Evolutionary conservation across 768 basidiomycete genomes (phyloP).

Genomic region (Fomitopsis serialis): DNA sequence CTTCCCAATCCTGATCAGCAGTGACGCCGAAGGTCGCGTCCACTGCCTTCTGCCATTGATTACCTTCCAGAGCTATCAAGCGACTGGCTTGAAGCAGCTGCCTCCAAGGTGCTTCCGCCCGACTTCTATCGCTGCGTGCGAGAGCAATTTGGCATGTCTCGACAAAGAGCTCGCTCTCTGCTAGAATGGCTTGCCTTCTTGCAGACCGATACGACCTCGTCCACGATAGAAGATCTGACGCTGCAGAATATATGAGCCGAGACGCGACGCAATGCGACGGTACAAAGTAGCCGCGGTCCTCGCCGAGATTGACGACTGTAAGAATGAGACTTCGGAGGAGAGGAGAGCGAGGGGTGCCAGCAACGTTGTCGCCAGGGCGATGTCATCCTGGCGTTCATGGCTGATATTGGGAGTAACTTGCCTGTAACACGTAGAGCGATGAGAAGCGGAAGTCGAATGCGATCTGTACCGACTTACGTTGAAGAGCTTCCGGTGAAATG

Average conservation of each 20-base stretch:
- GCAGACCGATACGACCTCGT: slow-evolving; percentile 46
- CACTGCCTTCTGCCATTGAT: slow-evolving; percentile 42
- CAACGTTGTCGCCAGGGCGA: slow-evolving; percentile 64
- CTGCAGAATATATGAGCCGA: slow-evolving; percentile 78
- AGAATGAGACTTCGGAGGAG: slow-evolving; percentile 70
- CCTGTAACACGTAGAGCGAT: background rate
- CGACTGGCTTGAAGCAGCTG: slow-evolving; percentile 65
- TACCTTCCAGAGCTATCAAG: slow-evolving; percentile 57
- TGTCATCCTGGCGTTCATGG: slow-evolving; percentile 23
- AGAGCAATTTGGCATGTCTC: slow-evolving; percentile 69
- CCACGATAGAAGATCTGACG: slow-evolving; percentile 79
- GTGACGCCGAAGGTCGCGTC: slow-evolving; percentile 41
- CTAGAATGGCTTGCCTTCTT: slow-evolving; percentile 58
- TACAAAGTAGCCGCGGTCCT: slow-evolving; percentile 59
- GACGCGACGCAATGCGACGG: slow-evolving; percentile 60
- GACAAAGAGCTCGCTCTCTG: slow-evolving; percentile 80
- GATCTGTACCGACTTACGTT: slow-evolving; percentile 27
- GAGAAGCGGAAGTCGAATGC: background rate
- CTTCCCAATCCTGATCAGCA: slow-evolving; percentile 45
- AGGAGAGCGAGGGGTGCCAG: slow-evolving; percentile 73
- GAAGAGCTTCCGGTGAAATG: slow-evolving; percentile 56
- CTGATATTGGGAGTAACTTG: slow-evolving; percentile 24
- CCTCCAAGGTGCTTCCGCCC: slow-evolving; percentile 73
- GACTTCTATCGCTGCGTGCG: slow-evolving; percentile 34
- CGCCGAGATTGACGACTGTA: slow-evolving; percentile 60